Percentiles rank a stretch among this genome's conserved stretches.
Evolutionary conservation across 1,284 basidiomycete genomes (phyloP).

Genomic region (Waitea zeae): DNA sequence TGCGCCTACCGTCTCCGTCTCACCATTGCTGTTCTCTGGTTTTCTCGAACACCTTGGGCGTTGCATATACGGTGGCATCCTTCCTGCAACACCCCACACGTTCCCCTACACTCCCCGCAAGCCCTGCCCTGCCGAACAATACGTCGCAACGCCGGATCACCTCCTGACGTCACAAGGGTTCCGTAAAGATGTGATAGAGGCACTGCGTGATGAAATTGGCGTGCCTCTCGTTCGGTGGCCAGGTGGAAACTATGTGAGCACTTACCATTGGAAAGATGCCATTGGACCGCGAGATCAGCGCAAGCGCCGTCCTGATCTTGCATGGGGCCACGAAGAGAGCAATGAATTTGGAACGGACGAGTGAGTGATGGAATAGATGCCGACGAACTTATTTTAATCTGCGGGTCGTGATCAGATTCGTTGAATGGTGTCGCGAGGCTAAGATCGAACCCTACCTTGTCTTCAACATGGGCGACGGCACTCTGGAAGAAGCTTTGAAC

Average conservation of each 20-base stretch:
- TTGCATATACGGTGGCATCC: slow-evolving; percentile 48
- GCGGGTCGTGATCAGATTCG: slow-evolving; percentile 29
- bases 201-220: slow-evolving; percentile 28
- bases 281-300: slow-evolving; percentile 35
- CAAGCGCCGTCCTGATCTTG: slow-evolving; percentile 42
- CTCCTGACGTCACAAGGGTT: slow-evolving; percentile 21
- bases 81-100: slow-evolving; percentile 20
- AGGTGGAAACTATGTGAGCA: slow-evolving; percentile 39
- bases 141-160: slow-evolving; percentile 9
- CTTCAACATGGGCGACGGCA: slow-evolving; percentile 50
- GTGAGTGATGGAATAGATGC: slow-evolving; percentile 11
- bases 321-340: slow-evolving; percentile 45
- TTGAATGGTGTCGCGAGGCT: slow-evolving; percentile 27
- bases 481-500: slow-evolving; percentile 41
- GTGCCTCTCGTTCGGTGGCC: slow-evolving; percentile 46
- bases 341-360: slow-evolving; percentile 50
- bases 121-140: slow-evolving; percentile 13
- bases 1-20: slow-evolving; percentile 11
- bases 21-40: slow-evolving; percentile 29
- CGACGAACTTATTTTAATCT: slow-evolving; percentile 2
- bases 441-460: slow-evolving; percentile 44
- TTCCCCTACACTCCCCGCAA: slow-evolving; percentile 12
- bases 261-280: slow-evolving; percentile 54
- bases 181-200: slow-evolving; percentile 36
- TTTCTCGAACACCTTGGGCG: slow-evolving; percentile 46